Base-by-base conservation (phyloP, 768 basidiomycete species). In the Tylopilus felleus region DNA sequence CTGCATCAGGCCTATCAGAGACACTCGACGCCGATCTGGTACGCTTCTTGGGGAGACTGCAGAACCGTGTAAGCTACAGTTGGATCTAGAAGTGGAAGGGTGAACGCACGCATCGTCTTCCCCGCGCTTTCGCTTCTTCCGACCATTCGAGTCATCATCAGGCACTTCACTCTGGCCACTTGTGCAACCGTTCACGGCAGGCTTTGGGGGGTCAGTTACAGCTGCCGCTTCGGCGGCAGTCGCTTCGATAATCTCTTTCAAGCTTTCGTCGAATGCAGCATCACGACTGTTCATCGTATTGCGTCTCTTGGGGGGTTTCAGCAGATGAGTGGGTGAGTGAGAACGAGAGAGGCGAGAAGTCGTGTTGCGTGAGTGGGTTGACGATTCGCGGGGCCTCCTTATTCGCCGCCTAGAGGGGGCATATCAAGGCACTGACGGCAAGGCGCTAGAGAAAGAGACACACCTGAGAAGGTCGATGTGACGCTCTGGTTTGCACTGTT, bases 261-360 rank as follows among this genome's bases (percentile, higher is more conserved):
- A 68, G 65, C 86, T 92, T 65, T 94, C 90, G 67, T 96, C 95
- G 67, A 93, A 95, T 13, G 86, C 88, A 16, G 95, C 92, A 69
- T 97, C 96, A 53, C 96, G 78, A 64, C 92, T 95, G 70, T 98
- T 98, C 93, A 99, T 96, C 47, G 97, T 99, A 63, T 92, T 93
- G 56, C 97, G 80, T 49, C 92, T 84, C 74, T 94, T 96, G 38
- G 88, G 80, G n/a, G 82, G 78, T 62, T 84, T 83, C 57, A 83
- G 84, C 33, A 79, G 64, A 60, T 68, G 70, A 9, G 75, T 75
- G 3, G 87, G 90, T 23, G 86, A 90, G 69, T 83, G 88, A 21
- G 88, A 90, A 48, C 86, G 87, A 52, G 86, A 89, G 51, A 83
- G 76, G 58, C 86, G 86, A 42, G 80, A 77, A 21, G 74, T 66